Evolutionary conservation across 108 stramenopile genomes (phyloP), one percentile per base, ranked within the genome.

Genomic region (Cyclotella distinguenda): DNA sequence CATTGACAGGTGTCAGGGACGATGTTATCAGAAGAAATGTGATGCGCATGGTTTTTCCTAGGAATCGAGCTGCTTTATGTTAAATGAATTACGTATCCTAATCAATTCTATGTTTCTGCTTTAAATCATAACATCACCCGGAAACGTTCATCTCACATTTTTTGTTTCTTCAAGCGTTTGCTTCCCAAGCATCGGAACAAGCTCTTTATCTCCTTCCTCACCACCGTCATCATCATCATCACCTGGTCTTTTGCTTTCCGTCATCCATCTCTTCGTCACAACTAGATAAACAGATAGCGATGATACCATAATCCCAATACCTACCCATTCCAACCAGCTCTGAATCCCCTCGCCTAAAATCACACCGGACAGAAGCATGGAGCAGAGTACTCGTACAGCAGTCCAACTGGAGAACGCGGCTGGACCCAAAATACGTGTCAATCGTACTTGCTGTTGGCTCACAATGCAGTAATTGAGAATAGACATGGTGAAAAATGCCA

Each of bases 391-490:
- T 3, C 66, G 54, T 11, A 68, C 26, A 1, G 66, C 54, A 12
- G 30, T 56, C 54, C 54, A 58, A 22, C 42, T 44, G 15, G 39
- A 43, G 28, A 57, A 68, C 1, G 58, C 18, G 2, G 43, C 66
- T 2, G 66, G 66, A 19, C 66, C 66, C 55, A 68, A 57, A 1
- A 18, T 30, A 9, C 66, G 39, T 2, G 58, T 56, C 56, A 68
- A 16, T 35, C 28, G 13, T 30, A 68, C 51, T 15, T 68, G 54
- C 1, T 16, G 15, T 4, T 30, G 25, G 56, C 56, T 58, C 13
- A 34, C 66, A 39, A 43, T 32, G 13, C 49, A 58, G 26, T 68
- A 68, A 19, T 57, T 25, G 1, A 18, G 26, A 3, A 56, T 32
- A 13, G 39, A 33, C 0, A 68, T 44, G 35, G 54, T 58, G 7